A percentile compares a stretch with the other conserved stretches of the same genome.
These are phyloP conservation scores for Tympanopsis confertula DNA, from an alignment of 2,329 filamentous ascomycete genomes.

Conservation along the genomic window DNA sequence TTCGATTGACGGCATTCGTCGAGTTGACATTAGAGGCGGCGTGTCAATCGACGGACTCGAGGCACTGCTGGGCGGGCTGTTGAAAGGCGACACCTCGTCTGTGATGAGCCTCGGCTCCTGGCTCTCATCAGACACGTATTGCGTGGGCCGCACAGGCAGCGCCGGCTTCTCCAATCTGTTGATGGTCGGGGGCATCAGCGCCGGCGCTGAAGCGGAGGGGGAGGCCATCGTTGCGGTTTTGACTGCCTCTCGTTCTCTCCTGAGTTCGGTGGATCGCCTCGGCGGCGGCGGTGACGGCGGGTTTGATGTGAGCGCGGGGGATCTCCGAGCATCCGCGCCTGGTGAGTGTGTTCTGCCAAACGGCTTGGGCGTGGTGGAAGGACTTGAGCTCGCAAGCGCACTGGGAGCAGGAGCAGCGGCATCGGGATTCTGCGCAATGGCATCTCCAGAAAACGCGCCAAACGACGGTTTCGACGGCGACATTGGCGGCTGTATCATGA, in stretches of 20 bases:
- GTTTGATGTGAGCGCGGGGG: conserved; percentile 34
- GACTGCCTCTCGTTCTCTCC: conserved; percentile 35
- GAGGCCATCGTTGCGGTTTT: no score
- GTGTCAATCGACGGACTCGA: conserved; percentile 39
- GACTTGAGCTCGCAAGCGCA: conserved; percentile 40
- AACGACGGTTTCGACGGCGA: conserved; percentile 48
- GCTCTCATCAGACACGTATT: conserved; percentile 14
- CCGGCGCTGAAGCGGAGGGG: conserved; percentile 15
- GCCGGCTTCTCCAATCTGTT: conserved; percentile 73
- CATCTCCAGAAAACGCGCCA: no score
- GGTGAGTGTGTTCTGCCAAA: no score
- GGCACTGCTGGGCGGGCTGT: conserved; percentile 68
- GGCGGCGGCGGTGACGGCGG: conserved; percentile 55
- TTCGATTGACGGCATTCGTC: conserved; percentile 18
- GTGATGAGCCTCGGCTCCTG: conserved; percentile 23
- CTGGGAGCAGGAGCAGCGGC: conserved; percentile 27
- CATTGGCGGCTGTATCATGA: conserved; percentile 58
- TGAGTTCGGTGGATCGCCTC: conserved; percentile 46
- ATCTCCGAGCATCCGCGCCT: conserved; percentile 33
- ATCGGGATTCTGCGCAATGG: conserved; percentile 24
- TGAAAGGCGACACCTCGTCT: conserved; percentile 64
- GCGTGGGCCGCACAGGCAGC: conserved; percentile 33
- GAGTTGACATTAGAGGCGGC: conserved; percentile 32
- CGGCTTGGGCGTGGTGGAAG: conserved; percentile 38
- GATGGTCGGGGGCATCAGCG: conserved; percentile 56